Evolutionary conservation across 345 rosid genomes (phyloP), one percentile per base, ranked within the genome.

Genomic region (Corchorus capsularis): DNA sequence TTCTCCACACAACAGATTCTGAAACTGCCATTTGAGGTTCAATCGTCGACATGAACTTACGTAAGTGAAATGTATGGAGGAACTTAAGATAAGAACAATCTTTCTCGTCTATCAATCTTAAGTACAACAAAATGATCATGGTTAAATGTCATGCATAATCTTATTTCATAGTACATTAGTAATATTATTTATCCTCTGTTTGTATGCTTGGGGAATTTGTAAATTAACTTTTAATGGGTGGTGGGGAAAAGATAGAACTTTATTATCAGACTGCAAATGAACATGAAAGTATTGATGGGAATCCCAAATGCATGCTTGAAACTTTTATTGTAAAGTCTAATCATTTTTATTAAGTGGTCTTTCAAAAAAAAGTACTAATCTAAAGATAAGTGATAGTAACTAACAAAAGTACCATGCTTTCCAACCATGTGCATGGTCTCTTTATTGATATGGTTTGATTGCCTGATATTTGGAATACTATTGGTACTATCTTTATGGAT

Each of bases 81-180:
- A n/a, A 39, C n/a, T 41, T n/a, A 64, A 47, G 69, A 64, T 43
- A 64, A 64, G 50, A 41, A 64, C 69, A n/a, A n/a, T n/a, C n/a
- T n/a, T n/a, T n/a, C n/a, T n/a, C n/a, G n/a, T n/a, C n/a, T n/a
- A 64, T n/a, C 34, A 20, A 9, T 57, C 62, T 57, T 57, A 9
- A 20, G 20, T 20, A 9, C 15, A 9, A 34, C 6, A 2, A 11
- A 57, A 20, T 56, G 32, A 56, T n/a, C 60, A n/a, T n/a, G n/a
- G n/a, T n/a, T n/a, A n/a, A n/a, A n/a, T n/a, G n/a, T n/a, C n/a
- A n/a, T n/a, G n/a, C n/a, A n/a, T n/a, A n/a, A n/a, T n/a, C n/a
- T n/a, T n/a, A n/a, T n/a, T n/a, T n/a, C n/a, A n/a, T n/a, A n/a
- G n/a, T n/a, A n/a, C n/a, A n/a, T n/a, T n/a, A n/a, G n/a, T n/a